Evolutionary conservation across 1,284 basidiomycete species (phyloP).

Genomic region (Moesziomyces sp.): DNA sequence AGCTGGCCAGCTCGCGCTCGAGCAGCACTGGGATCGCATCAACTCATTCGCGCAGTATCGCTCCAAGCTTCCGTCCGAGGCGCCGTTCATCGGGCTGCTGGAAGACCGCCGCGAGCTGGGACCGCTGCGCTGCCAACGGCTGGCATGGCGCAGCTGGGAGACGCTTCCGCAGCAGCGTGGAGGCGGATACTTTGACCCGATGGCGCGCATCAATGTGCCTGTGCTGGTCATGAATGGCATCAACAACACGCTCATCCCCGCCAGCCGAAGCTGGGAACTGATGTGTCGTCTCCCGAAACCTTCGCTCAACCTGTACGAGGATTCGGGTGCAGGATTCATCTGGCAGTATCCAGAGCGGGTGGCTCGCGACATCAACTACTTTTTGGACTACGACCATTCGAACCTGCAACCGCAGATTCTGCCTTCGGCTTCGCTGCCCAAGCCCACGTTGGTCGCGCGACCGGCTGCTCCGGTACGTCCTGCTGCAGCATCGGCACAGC

Average conservation of each 20-base stretch:
- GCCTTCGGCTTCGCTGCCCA: slow-evolving; percentile 34
- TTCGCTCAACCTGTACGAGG: slow-evolving; percentile 29
- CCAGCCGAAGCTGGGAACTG: slow-evolving; percentile 45
- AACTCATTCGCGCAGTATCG: slow-evolving; percentile 37
- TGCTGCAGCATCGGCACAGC: not conserved
- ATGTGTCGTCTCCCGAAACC: slow-evolving; percentile 35
- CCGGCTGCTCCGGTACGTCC: not conserved
- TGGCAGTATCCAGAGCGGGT: slow-evolving; percentile 41
- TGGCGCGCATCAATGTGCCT: slow-evolving; percentile 39
- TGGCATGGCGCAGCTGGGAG: slow-evolving; percentile 42
- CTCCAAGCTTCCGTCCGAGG: slow-evolving; percentile 28
- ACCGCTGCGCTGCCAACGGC: slow-evolving; percentile 29
- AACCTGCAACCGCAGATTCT: slow-evolving; percentile 26
- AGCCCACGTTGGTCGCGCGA: not conserved
- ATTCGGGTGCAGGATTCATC: slow-evolving; percentile 35
- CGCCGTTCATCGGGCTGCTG: slow-evolving; percentile 34
- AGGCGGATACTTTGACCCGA: slow-evolving; percentile 24
- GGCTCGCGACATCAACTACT: slow-evolving; percentile 36
- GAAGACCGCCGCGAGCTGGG: slow-evolving; percentile 39
- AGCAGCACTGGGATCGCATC: slow-evolving; percentile 36
- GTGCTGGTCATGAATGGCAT: slow-evolving; percentile 39
- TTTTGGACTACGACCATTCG: slow-evolving; percentile 35
- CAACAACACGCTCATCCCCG: slow-evolving; percentile 39
- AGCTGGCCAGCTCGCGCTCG: slow-evolving; percentile 24
- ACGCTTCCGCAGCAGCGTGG: slow-evolving; percentile 31